phyloP scores from a whole-genome alignment of 2,329 filamentous ascomycete species.

The Hawksworthiomyces lignivorus region DNA sequence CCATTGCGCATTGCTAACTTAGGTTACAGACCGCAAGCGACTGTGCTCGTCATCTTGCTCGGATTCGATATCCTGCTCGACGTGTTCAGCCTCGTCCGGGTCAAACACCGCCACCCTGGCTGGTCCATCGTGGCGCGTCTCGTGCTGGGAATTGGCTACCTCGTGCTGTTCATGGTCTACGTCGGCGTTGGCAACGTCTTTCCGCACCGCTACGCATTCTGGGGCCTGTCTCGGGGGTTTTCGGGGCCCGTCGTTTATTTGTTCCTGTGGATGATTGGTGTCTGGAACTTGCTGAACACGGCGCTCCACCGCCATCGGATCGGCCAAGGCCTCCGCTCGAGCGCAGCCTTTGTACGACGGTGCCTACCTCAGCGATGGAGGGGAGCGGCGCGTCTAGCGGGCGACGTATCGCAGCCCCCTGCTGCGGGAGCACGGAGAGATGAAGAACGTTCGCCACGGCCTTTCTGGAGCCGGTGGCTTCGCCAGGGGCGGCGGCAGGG shows the following conservation, averaged over 20 bases:
- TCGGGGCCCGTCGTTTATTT: conserved; percentile 26
- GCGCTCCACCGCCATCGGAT: conserved; percentile 8
- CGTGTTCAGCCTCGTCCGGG: conserved; percentile 24
- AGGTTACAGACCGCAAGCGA: conserved; percentile 20
- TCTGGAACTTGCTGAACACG: conserved; percentile 10
- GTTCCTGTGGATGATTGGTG: conserved; percentile 28
- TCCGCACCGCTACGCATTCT: conserved; percentile 28
- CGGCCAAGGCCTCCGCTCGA: no score
- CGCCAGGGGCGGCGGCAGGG: no score
- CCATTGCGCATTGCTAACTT: no score
- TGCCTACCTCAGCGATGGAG: no score
- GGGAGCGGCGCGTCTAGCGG: no score
- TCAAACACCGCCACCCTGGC: conserved; percentile 23
- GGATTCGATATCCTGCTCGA: conserved; percentile 28
- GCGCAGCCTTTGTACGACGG: no score
- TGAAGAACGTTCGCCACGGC: no score
- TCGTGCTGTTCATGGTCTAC: conserved; percentile 30
- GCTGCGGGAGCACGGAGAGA: no score
- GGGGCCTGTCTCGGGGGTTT: conserved; percentile 23
- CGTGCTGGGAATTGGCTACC: conserved; percentile 24
- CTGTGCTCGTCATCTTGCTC: conserved; percentile 25
- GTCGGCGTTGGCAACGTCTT: conserved; percentile 29
- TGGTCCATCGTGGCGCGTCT: conserved; percentile 25
- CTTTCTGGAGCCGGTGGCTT: no score
- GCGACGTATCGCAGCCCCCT: no score